Percentiles rank a stretch among this genome's conserved stretches.
These are phyloP conservation scores for Russula earlei DNA, from an alignment of 768 basidiomycete species.

Conservation along the genomic window DNA sequence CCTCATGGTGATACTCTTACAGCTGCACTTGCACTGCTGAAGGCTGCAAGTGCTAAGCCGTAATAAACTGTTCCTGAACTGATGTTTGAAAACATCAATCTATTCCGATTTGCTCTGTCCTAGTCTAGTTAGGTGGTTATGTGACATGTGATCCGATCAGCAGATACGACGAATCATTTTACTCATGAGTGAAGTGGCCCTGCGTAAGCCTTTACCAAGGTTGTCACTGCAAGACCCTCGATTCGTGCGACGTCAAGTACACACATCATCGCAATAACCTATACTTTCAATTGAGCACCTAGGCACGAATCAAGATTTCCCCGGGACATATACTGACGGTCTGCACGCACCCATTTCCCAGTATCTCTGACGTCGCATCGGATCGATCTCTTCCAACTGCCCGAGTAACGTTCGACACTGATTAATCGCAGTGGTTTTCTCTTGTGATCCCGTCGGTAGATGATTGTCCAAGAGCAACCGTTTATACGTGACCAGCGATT, in stretches of 20 bases:
- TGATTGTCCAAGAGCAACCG: constrained; percentile 50
- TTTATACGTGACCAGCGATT: constrained; percentile 81
- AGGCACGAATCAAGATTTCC: not conserved
- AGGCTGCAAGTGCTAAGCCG: constrained; percentile 54
- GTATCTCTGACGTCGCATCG: constrained; percentile 58
- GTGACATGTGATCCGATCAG: not conserved
- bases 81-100: not conserved
- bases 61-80: not conserved
- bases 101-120: not conserved
- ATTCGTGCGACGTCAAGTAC: too few species aligned
- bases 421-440: constrained; percentile 25
- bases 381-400: constrained; percentile 57
- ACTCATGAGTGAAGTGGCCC: not conserved
- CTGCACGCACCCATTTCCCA: constrained; percentile 44
- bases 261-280: not conserved
- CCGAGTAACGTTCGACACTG: constrained; percentile 44
- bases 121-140: not conserved
- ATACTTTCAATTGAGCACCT: constrained; percentile 1
- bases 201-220: not conserved
- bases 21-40: constrained; percentile 55
- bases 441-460: constrained; percentile 27
- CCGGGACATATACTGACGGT: not conserved
- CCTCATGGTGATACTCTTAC: not conserved
- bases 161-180: too few species aligned
- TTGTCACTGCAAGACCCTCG: too few species aligned